phyloP scores from a whole-genome alignment of 1,139 yeast genomes.

The Pichia sp. region DNA sequence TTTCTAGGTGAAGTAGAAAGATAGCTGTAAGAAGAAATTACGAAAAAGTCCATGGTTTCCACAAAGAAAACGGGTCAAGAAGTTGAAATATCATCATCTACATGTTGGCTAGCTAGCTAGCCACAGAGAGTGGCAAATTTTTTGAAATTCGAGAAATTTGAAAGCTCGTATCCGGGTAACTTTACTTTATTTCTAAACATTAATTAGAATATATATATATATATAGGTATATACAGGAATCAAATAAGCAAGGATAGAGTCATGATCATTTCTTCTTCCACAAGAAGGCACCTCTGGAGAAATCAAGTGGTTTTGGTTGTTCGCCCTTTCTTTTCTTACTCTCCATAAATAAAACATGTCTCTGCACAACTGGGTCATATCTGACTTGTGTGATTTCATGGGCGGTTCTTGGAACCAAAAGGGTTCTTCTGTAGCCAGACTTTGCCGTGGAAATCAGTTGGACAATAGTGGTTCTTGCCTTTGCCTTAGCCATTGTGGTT shows the following conservation, averaged over 20 bases:
- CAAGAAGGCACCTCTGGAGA: conserved; percentile 42
- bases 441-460: conserved; percentile 75
- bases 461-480: conserved; percentile 50
- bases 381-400: conserved; percentile 74
- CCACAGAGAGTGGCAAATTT: background rate
- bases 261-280: conserved; percentile 27
- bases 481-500: conserved; percentile 31
- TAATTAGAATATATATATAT: background rate
- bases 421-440: conserved; percentile 79
- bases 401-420: conserved; percentile 75
- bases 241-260: background rate
- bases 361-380: conserved; percentile 76
- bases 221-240: background rate
- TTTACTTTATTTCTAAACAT: background rate
- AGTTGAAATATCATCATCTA: background rate
- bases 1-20: background rate
- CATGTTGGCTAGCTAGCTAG: background rate
- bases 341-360: conserved; percentile 86
- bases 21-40: background rate
- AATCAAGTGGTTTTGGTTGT: conserved; percentile 61
- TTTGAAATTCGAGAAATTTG: background rate
- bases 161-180: background rate
- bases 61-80: background rate
- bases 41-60: conserved; percentile 3
- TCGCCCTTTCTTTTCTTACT: conserved; percentile 75